phyloP scores from a whole-genome alignment of 2,329 filamentous ascomycete species.

The Aspergillus novofumigatus region DNA sequence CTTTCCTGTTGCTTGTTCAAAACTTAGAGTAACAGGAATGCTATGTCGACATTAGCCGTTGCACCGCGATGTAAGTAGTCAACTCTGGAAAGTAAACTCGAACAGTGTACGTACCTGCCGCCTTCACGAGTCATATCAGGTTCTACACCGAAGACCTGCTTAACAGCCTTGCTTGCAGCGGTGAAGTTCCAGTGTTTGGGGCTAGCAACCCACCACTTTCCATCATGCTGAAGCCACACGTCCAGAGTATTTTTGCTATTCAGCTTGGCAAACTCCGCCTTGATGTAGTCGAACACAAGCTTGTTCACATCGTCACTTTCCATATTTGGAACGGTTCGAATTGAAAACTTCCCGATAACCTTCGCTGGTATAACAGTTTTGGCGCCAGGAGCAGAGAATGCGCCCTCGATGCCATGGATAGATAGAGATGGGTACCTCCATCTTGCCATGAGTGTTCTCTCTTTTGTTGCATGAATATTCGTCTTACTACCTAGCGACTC shows the following conservation, averaged over 20 bases:
- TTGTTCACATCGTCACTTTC: constrained; percentile 84
- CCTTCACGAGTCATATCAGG: constrained; percentile 96
- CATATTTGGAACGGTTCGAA: constrained; percentile 97
- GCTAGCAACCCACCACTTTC: constrained; percentile 98
- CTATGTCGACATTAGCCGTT: constrained; percentile 46
- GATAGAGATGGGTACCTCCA: constrained; percentile 95
- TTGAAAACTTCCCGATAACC: constrained; percentile 97
- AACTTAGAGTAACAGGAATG: constrained; percentile 94
- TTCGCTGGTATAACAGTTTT: constrained; percentile 99
- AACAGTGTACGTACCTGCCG: constrained; percentile 60
- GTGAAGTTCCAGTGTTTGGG: constrained; percentile 99
- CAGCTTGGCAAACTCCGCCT: constrained; percentile 80
- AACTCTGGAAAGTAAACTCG: neutral
- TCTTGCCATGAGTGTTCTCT: constrained; percentile 87
- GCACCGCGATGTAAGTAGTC: constrained; percentile 2
- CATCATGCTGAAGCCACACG: constrained; percentile 77
- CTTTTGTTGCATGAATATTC: constrained; percentile 82
- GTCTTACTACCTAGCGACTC: constrained; percentile 88
- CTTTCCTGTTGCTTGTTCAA: constrained; percentile 96
- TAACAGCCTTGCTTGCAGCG: constrained; percentile 90
- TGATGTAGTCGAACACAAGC: constrained; percentile 76
- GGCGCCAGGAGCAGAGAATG: constrained; percentile 85
- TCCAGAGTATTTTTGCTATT: constrained; percentile 88
- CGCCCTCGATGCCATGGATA: constrained; percentile 90
- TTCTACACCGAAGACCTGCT: constrained; percentile 88